Conservation (phyloP, 176 grass and related monocot species). For the Stipa capillata region DNA sequence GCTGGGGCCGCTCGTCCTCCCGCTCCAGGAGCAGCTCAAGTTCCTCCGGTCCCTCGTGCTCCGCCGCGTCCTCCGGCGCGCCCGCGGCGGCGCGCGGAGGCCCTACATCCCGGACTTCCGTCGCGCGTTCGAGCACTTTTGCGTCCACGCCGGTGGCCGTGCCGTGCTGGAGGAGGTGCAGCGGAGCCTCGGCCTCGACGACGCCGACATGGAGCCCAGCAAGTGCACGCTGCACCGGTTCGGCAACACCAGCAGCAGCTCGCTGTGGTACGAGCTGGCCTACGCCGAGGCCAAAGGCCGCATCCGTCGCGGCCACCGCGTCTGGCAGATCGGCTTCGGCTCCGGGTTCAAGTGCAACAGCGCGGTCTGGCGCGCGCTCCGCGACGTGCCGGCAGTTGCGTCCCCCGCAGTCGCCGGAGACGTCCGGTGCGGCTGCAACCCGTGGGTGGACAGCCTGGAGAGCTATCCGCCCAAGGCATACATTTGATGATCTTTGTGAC, state of each 20-base stretch:
- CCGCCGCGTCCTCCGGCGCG: constrained; percentile 25
- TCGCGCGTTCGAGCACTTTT: constrained; percentile 77
- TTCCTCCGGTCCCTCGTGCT: constrained; percentile 41
- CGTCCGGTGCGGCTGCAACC: constrained; percentile 32
- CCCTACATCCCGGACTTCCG: constrained; percentile 73
- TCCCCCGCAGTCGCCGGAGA: neutral
- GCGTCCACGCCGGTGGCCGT: constrained; percentile 67
- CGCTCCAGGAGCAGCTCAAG: constrained; percentile 57
- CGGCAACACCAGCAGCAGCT: constrained; percentile 73
- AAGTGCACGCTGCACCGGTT: constrained; percentile 60
- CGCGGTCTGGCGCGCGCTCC: constrained; percentile 48
- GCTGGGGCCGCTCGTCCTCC: constrained; percentile 61
- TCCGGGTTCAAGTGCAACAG: constrained; percentile 71
- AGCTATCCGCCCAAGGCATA: constrained; percentile 49
- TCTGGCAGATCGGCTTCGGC: constrained; percentile 65
- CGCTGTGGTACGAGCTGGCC: too few species aligned
- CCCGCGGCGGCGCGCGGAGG: neutral
- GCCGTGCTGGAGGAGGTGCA: constrained; percentile 71
- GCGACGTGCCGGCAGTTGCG: constrained; percentile 41
- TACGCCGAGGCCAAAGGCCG: too few species aligned
- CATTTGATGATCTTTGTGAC: constrained; percentile 2
- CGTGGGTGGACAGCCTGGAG: constrained; percentile 52
- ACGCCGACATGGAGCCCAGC: constrained; percentile 58
- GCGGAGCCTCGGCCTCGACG: constrained; percentile 47
- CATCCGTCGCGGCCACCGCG: constrained; percentile 44